A percentile compares a stretch with the other conserved stretches of the same genome.
phyloP scores from a whole-genome alignment of 768 basidiomycete species.

The Xerocomus spinulosus region DNA sequence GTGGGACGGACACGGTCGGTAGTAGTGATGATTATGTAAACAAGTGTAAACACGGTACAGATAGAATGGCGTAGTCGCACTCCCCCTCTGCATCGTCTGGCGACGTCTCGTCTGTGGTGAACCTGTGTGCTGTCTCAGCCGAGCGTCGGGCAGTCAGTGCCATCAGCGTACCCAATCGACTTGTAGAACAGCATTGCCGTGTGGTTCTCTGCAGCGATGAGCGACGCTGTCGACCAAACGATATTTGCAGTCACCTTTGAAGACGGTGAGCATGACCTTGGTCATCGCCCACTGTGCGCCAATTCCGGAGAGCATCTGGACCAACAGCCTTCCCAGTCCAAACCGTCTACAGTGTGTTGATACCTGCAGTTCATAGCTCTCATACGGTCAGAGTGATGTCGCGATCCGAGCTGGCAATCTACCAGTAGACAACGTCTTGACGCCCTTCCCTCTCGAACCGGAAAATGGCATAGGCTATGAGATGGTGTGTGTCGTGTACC shows the following conservation, averaged over 20 bases:
- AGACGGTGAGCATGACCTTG: conserved; percentile 70
- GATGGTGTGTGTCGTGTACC: conserved; percentile 18
- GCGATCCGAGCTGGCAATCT: conserved; percentile 6
- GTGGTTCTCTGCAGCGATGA: conserved; percentile 38
- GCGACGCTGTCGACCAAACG: neutral
- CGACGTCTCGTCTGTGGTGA: conserved; percentile 48
- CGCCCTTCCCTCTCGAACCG: conserved; percentile 69
- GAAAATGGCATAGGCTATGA: conserved; percentile 51
- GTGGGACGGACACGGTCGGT: conserved; percentile 3
- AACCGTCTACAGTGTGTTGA: conserved; percentile 36
- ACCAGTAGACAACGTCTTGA: conserved; percentile 70
- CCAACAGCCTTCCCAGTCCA: conserved; percentile 58
- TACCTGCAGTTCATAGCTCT: conserved; percentile 78
- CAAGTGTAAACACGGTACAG: conserved; percentile 19
- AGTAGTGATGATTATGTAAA: conserved; percentile 13
- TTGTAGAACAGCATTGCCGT: conserved; percentile 50
- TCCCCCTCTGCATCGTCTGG: conserved; percentile 39
- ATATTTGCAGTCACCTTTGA: conserved; percentile 50
- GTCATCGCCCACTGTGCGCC: conserved; percentile 53
- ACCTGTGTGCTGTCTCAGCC: conserved; percentile 37
- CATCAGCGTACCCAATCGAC: conserved; percentile 43
- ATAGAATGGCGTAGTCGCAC: conserved; percentile 39
- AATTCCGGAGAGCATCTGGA: conserved; percentile 46
- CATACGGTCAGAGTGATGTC: neutral
- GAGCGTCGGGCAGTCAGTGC: neutral